Evolutionary conservation across 208 protist genomes (phyloP), one percentile per base, ranked within the genome.

Genomic region (Naegleria lovaniensis): DNA sequence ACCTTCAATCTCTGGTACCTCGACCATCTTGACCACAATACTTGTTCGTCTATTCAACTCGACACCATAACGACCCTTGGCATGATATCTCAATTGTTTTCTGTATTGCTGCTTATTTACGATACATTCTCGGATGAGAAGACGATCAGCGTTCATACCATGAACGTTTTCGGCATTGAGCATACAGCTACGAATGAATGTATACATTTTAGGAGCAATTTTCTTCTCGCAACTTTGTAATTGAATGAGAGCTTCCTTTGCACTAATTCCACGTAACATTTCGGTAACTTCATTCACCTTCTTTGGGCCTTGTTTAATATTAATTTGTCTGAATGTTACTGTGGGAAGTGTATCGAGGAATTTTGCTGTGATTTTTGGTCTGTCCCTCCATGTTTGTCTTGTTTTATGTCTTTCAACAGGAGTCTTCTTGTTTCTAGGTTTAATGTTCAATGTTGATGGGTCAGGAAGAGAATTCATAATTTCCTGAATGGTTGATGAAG

Each of bases 171-270:
- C 85, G 2, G 41, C 25, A n/a, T 58, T 88, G 15, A 39, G 22
- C 43, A 58, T 88, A 58, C 39, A 58, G 13, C 41, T 36, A 13
- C 25, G 9, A 25, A 88, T 15, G 41, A 88, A 88, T 1, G 25
- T 55, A 39, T 36, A 33, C 5, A 88, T 16, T 22, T 38, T 51
- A 19, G 29, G 41, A 58, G 22, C 39, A 58, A 88, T 38, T 36
- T 88, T 88, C 29, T 33, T 58, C 5, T 58, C 41, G 6, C 13
- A 58, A 39, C 33, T 29, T 48, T 38, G 7, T 39, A 88, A 88
- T 58, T 88, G 85, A n/a, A 40, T 38, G 41, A 88, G 39, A 19
- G 41, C 85, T 88, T 88, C 85, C n/a, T 58, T 88, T 6, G 43
- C 85, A 38, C 33, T 88, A 22, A 88, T 29, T 39, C 43, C 43